Base-by-base conservation (phyloP, 2,329 filamentous ascomycete species). In the Phymatotrichopsis omnivora region DNA sequence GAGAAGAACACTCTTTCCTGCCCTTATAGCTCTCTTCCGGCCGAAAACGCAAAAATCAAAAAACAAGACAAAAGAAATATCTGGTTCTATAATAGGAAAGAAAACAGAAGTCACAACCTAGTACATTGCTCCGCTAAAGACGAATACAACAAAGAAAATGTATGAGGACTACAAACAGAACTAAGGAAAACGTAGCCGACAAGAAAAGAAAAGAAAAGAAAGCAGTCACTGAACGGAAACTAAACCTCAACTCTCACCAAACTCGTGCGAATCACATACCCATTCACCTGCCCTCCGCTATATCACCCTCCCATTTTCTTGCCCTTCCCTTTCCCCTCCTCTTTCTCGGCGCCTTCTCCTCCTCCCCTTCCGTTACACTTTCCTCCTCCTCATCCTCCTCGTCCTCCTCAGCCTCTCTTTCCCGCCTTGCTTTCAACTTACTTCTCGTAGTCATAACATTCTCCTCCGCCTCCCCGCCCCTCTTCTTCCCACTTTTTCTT, bases 401-500 rank as follows among this genome's bases (percentile, higher is more conserved):
- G 30, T 45, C 46, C 10, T 25, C 35, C 28, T 46, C 36, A 2
- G n/a, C 19, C 24, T 37, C 28, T n/a, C 16, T 20, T 14, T 33
- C 42, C 7, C 32, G n/a, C 3, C 16, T 35, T 10, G 32, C n/a
- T 20, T 20, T 11, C 2, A 35, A n/a, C 33, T 42, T 51, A 16
- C 48, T 51, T 19, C 41, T 24, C 2, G 51, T 49, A 37, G 30
- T 32, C 29, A 47, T 53, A 16, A 38, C 27, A 10, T 37, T 46
- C 30, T 46, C 46, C 22, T 39, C 27, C 10, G 23, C 8, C 23
- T 24, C 37, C 14, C 14, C 14, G 8, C 8, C 27, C 27, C 8
- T 29, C 27, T n/a, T 29, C 27, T 8, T 8, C 8, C 27, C 8
- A 8, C 8, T n/a, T 19, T 11, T 34, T 20, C 29, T 23, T 34